Base-by-base conservation (phyloP, 495 filamentous ascomycete genomes). In the Neurospora sp. region DNA sequence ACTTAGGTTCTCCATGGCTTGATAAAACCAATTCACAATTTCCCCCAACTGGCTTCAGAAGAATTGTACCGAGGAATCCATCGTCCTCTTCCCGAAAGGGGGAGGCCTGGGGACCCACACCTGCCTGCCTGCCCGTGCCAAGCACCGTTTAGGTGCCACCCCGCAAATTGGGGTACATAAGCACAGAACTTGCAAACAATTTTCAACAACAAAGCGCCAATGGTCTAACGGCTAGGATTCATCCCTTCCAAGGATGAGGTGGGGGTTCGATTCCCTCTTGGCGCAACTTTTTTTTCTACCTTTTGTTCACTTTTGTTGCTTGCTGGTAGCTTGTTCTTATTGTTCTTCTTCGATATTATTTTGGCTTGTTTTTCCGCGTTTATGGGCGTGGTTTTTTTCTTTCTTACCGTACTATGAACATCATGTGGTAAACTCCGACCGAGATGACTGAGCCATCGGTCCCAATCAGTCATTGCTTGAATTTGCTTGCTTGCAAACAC, bases 221-320 rank as follows among this genome's bases (percentile, higher is more conserved):
- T 65, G 53, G 53, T 65, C 53, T 65, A 65, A 65, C 53, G 53
- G 53, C 53, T 65, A 65, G 53, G 53, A 65, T 65, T 65, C 53
- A 65, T 65, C 53, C 53, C 53, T 65, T 65, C 53, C 53, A 65
- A 65, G 53, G 53, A 65, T 65, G 53, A 65, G 53, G 53, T 65
- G 53, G 53, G 53, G 53, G 53, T 65, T 65, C 53, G 53, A 65
- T 65, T 65, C 53, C 53, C 53, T 65, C 53, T 69, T 69, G 68
- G 68, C 68, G 35, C 37, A 38, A 16, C 14, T 14, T 20, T 39
- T 40, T 69, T 69, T 38, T 8, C 8, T 1, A 42, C 31, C 18
- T n/a, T 38, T n/a, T 37, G 0, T n/a, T 69, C 10, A 16, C 41
- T 42, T 18, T 42, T 9, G n/a, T 45, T 9, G 3, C 18, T 45